Percentiles rank a stretch among this genome's conserved stretches.
phyloP scores from a whole-genome alignment of 2,329 filamentous ascomycete species.

The Diaporthe sp. region DNA sequence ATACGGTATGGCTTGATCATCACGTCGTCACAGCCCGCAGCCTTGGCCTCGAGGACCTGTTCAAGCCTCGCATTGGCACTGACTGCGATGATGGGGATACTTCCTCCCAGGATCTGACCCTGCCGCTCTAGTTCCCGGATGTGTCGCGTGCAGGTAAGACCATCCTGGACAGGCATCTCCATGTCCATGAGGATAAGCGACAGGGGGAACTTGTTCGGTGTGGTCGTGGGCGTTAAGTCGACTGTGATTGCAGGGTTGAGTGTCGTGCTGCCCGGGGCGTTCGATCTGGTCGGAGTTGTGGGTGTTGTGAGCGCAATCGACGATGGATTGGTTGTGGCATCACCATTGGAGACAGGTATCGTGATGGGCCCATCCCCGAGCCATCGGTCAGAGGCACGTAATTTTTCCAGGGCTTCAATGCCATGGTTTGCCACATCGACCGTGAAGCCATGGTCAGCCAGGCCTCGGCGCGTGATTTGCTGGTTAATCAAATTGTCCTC shows the following conservation, averaged over 20 bases:
- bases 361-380: constrained; percentile 32
- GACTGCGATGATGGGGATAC: constrained; percentile 75
- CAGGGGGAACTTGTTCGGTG: constrained; percentile 54
- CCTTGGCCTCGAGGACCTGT: constrained; percentile 67
- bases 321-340: constrained; percentile 15
- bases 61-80: constrained; percentile 77
- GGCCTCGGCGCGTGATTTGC: constrained; percentile 65
- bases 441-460: constrained; percentile 63
- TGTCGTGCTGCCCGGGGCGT: background rate
- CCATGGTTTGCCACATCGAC: constrained; percentile 67
- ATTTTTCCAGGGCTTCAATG: constrained; percentile 51
- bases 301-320: constrained; percentile 10
- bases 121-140: constrained; percentile 73
- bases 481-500: constrained; percentile 75
- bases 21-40: constrained; percentile 72
- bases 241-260: background rate
- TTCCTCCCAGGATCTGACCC: constrained; percentile 64
- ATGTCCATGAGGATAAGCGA: constrained; percentile 81
- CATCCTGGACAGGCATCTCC: constrained; percentile 82
- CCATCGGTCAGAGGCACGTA: constrained; percentile 51
- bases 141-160: constrained; percentile 73
- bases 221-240: constrained; percentile 30
- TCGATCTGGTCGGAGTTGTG: constrained; percentile 20
- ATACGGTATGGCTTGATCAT: constrained; percentile 81
- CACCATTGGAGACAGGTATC: constrained; percentile 22